A percentile compares a stretch with the other conserved stretches of the same genome.
Evolutionary conservation across 768 basidiomycete genomes (phyloP).

Genomic region (Boletales sp.): DNA sequence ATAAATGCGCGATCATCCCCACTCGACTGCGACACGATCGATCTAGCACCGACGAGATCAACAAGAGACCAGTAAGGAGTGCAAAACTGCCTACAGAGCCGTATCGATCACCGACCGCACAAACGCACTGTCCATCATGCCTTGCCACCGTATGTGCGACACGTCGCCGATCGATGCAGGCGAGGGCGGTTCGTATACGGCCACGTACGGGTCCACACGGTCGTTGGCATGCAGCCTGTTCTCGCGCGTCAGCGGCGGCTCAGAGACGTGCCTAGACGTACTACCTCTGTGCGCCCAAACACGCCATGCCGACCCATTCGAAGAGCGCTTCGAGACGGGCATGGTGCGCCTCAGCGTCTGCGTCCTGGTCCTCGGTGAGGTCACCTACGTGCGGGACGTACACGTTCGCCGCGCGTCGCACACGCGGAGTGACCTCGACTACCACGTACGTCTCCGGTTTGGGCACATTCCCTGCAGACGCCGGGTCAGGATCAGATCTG

Average conservation of each 20-base stretch:
- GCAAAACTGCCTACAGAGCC: slow-evolving; percentile 27
- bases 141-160: slow-evolving; percentile 57
- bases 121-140: slow-evolving; percentile 51
- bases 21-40: slow-evolving; percentile 5
- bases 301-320: slow-evolving; percentile 75
- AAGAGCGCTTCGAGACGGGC: slow-evolving; percentile 45
- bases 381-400: slow-evolving; percentile 37
- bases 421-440: slow-evolving; percentile 17
- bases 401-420: slow-evolving; percentile 32
- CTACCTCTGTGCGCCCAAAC: slow-evolving; percentile 63
- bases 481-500: too few species aligned
- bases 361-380: slow-evolving; percentile 17
- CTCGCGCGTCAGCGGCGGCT: neutral
- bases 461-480: too few species aligned
- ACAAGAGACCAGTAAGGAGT: too few species aligned
- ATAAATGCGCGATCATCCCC: slow-evolving; percentile 13
- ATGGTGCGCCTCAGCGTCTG: slow-evolving; percentile 48
- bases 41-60: neutral
- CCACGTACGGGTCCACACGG: slow-evolving; percentile 64
- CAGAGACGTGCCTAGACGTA: neutral
- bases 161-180: slow-evolving; percentile 43
- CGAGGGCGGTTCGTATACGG: slow-evolving; percentile 56
- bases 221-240: slow-evolving; percentile 58
- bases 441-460: slow-evolving; percentile 1
- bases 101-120: slow-evolving; percentile 49